Conservation (phyloP, 768 basidiomycete species). For the Lactarius hatsudake region DNA sequence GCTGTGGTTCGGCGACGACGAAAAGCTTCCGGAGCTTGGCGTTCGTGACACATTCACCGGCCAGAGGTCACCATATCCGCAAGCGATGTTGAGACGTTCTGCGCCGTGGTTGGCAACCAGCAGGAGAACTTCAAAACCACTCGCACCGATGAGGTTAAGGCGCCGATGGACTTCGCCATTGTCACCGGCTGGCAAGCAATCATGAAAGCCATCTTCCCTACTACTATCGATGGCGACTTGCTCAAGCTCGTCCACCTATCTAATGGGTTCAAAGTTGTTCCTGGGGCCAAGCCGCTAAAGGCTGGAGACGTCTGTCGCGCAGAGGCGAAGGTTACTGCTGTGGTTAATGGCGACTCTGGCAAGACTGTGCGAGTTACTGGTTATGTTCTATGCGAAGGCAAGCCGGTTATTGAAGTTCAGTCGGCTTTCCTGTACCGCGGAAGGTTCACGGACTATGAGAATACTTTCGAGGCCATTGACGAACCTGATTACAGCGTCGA, state of each 20-base stretch:
- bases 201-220: slow-evolving; percentile 97
- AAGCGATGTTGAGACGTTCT: slow-evolving; percentile 81
- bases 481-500: slow-evolving; percentile 87
- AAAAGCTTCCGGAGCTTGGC: slow-evolving; percentile 71
- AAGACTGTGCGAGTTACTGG: slow-evolving; percentile 93
- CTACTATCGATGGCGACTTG: slow-evolving; percentile 87
- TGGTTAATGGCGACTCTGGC: slow-evolving; percentile 86
- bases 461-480: slow-evolving; percentile 91
- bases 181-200: slow-evolving; percentile 99
- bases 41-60: slow-evolving; percentile 82
- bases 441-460: slow-evolving; percentile 87
- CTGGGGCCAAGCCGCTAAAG: slow-evolving; percentile 70
- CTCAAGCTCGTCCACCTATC: slow-evolving; percentile 96
- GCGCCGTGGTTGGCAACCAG: slow-evolving; percentile 90
- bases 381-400: slow-evolving; percentile 68
- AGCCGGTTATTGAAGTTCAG: slow-evolving; percentile 87
- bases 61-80: slow-evolving; percentile 82
- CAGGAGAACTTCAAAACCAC: slow-evolving; percentile 84
- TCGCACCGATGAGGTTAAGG: slow-evolving; percentile 66
- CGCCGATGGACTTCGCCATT: slow-evolving; percentile 99
- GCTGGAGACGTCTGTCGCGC: slow-evolving; percentile 90
- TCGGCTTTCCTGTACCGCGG: slow-evolving; percentile 98
- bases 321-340: slow-evolving; percentile 84
- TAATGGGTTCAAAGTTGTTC: slow-evolving; percentile 90
- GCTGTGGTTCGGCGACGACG: slow-evolving; percentile 92